These are phyloP conservation scores for Pyrenula massariospora DNA, from an alignment of 495 filamentous ascomycete species.

Conservation along the genomic window DNA sequence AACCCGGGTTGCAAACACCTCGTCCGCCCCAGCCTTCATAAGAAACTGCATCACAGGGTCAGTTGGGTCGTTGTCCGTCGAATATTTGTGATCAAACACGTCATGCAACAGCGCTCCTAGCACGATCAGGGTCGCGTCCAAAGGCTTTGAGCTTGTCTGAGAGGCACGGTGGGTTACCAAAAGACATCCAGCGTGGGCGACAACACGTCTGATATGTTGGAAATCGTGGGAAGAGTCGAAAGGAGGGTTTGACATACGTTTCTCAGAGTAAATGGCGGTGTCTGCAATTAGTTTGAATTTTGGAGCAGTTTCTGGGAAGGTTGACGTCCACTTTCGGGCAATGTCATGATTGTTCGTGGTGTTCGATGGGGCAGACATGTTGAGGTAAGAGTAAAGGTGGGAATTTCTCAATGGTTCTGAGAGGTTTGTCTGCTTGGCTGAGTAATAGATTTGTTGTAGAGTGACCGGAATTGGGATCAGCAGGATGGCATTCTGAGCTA, in stretches of 20 bases:
- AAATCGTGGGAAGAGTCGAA: slow-evolving; percentile 85
- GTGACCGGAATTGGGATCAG: too few relatives aligned
- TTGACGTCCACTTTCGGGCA: not conserved
- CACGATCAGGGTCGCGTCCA: slow-evolving; percentile 34
- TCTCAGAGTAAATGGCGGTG: not conserved
- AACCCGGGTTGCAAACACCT: slow-evolving; percentile 46
- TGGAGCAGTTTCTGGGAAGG: not conserved
- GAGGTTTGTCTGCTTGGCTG: too few relatives aligned
- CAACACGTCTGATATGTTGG: slow-evolving; percentile 69
- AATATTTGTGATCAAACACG: slow-evolving; percentile 78
- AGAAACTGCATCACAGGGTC: not conserved
- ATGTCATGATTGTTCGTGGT: not conserved
- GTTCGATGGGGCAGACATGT: too few relatives aligned
- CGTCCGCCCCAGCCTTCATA: slow-evolving; percentile 23
- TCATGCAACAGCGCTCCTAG: slow-evolving; percentile 78
- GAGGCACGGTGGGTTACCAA: slow-evolving; percentile 25
- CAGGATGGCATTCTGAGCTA: too few relatives aligned
- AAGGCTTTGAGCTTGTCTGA: slow-evolving; percentile 19
- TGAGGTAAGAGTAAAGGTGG: too few relatives aligned
- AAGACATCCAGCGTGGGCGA: slow-evolving; percentile 54
- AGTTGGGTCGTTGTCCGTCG: slow-evolving; percentile 12
- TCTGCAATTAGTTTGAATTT: not conserved
- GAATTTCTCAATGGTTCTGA: too few relatives aligned
- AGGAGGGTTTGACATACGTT: slow-evolving; percentile 52
- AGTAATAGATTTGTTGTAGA: too few relatives aligned